Evolutionary conservation across 495 filamentous ascomycete genomes (phyloP).

Genomic region (Trypethelium eluteriae): DNA sequence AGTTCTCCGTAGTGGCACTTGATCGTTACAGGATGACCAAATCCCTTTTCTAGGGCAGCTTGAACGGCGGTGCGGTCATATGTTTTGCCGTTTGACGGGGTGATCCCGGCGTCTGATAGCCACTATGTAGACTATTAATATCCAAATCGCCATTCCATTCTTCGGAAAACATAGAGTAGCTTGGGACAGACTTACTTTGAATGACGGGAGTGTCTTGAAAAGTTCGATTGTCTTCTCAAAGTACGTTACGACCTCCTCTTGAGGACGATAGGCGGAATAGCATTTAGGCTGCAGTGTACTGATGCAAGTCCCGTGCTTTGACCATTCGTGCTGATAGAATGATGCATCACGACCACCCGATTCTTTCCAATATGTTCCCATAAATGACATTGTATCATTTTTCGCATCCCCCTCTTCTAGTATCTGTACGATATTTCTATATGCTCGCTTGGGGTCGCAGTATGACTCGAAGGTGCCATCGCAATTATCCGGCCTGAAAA

Average conservation of each 20-base stretch:
- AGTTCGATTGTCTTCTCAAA: constrained; percentile 51
- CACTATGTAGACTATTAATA: constrained; percentile 27
- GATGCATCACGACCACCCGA: constrained; percentile 54
- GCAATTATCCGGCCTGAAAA: constrained; percentile 63
- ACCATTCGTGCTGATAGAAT: constrained; percentile 77
- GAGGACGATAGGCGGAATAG: constrained; percentile 56
- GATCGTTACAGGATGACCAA: constrained; percentile 56
- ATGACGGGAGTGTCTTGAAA: constrained; percentile 58
- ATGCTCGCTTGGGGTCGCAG: constrained; percentile 58
- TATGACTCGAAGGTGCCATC: constrained; percentile 67
- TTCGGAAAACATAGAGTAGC: background rate
- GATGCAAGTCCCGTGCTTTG: constrained; percentile 73
- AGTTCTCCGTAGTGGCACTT: constrained; percentile 50
- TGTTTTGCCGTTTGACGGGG: constrained; percentile 46
- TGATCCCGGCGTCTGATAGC: constrained; percentile 52
- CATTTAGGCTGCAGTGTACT: constrained; percentile 63
- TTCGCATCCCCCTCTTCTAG: constrained; percentile 50
- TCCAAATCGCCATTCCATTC: background rate
- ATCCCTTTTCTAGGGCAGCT: constrained; percentile 45
- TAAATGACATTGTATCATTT: constrained; percentile 56
- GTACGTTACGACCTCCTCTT: constrained; percentile 56
- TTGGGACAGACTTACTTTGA: constrained; percentile 27
- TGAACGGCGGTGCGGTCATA: constrained; percentile 56
- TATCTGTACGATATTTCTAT: constrained; percentile 61
- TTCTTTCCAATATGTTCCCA: constrained; percentile 72